Evolutionary conservation across 73 alveolate genomes (phyloP), one percentile per base, ranked within the genome.

Genomic region (Durusdinium trenchii): DNA sequence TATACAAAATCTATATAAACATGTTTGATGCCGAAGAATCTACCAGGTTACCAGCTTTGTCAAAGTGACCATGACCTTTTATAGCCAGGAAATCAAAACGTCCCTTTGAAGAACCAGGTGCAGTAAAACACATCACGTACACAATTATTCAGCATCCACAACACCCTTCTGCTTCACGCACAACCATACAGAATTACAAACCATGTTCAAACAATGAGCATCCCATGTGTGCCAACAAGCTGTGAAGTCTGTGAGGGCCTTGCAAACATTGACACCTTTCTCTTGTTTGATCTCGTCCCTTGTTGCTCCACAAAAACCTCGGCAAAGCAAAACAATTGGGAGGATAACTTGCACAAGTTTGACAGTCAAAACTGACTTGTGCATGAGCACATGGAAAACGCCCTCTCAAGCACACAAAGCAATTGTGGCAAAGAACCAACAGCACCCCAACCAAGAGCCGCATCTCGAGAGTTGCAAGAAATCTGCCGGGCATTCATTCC

Each of bases 281-380:
- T 91, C 89, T 42, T 30, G n/a, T 23, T 1, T 3, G 28, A 91
- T 64, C 87, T 91, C 97, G 35, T 52, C 75, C 89, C 46, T 61
- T 57, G 97, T 91, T 32, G 97, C 97, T 7, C 97, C 97, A n/a
- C 97, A 91, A 9, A 89, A 35, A 20, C 96, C 96, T 89, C 54
- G 20, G 81, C 32, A 40, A 38, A 12, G 26, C 71, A 7, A 30
- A 9, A 45, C 28, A 47, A 23, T 7, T 40, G 32, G 40, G 71
- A 3, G n/a, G 35, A 48, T 38, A 30, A 36, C 76, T 7, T 62
- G 40, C 2, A 36, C 69, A 82, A 30, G 71, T 46, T 64, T 42
- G 32, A 32, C n/a, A 82, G 5, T 14, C 43, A 36, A n/a, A 2
- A 23, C 42, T 40, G 30, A 60, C 30, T 60, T 1, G 18, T 32